Percentiles rank a stretch among this genome's conserved stretches.
Evolutionary conservation across 2,329 filamentous ascomycete genomes (phyloP).

Genomic region (Tolypocladium sp.): DNA sequence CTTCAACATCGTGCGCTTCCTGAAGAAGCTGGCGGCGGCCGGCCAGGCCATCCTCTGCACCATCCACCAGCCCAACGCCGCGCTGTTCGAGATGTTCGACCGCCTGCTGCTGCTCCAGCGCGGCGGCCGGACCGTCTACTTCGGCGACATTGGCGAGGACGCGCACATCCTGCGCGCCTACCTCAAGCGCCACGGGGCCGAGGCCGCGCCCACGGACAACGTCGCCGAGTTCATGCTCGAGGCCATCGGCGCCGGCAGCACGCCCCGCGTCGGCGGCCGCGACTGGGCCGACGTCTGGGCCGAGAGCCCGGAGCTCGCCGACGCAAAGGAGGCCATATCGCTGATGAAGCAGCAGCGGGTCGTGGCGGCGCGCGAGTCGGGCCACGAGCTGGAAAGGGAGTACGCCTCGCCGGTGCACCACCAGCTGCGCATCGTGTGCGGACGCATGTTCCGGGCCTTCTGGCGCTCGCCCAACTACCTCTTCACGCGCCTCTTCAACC

Average conservation of each 20-base stretch:
- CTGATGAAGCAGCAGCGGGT: slow-evolving; percentile 55
- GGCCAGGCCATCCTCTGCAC: slow-evolving; percentile 87
- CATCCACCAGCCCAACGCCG: slow-evolving; percentile 82
- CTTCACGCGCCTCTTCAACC: slow-evolving; percentile 80
- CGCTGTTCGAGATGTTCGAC: slow-evolving; percentile 83
- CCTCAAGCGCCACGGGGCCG: slow-evolving; percentile 50
- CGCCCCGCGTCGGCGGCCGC: slow-evolving; percentile 60
- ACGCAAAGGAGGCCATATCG: slow-evolving; percentile 56
- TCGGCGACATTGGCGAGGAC: slow-evolving; percentile 73
- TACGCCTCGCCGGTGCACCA: slow-evolving; percentile 73
- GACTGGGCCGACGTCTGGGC: slow-evolving; percentile 79
- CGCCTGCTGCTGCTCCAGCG: slow-evolving; percentile 68
- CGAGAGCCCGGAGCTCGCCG: slow-evolving; percentile 60
- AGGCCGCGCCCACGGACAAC: slow-evolving; percentile 45
- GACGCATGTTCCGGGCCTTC: slow-evolving; percentile 66
- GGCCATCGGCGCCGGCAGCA: slow-evolving; percentile 67
- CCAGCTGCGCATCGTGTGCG: slow-evolving; percentile 68
- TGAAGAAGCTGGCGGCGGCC: slow-evolving; percentile 67
- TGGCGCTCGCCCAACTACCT: slow-evolving; percentile 86
- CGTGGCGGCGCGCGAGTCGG: slow-evolving; percentile 24
- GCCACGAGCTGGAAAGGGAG: slow-evolving; percentile 57
- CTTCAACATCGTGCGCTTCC: slow-evolving; percentile 69
- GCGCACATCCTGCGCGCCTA: slow-evolving; percentile 61
- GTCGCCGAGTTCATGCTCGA: slow-evolving; percentile 78
- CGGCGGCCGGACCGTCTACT: slow-evolving; percentile 77